Evolutionary conservation across 2,329 filamentous ascomycete species (phyloP).

Genomic region (Didymella arachidicola): DNA sequence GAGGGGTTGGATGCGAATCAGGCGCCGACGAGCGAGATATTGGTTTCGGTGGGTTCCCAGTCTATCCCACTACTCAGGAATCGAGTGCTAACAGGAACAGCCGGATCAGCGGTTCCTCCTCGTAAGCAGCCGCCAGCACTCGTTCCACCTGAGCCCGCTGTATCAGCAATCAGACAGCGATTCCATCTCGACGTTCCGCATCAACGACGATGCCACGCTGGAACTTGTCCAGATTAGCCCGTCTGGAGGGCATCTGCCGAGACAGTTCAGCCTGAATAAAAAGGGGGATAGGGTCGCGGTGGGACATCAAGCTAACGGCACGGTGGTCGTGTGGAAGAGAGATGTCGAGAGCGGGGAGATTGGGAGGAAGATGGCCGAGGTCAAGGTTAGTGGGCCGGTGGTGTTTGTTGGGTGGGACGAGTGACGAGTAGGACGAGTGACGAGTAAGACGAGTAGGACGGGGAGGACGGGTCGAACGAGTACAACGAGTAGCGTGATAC

Average conservation of each 20-base stretch:
- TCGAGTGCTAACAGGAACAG: constrained; percentile 1
- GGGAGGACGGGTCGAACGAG: too few species aligned
- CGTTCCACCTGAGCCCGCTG: constrained; percentile 55
- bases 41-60: constrained; percentile 22
- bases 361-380: constrained; percentile 14
- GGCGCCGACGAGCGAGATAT: constrained; percentile 27
- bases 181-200: constrained; percentile 62
- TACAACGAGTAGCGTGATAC: too few species aligned
- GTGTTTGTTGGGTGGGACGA: constrained; percentile 26
- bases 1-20: constrained; percentile 13
- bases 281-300: constrained; percentile 70
- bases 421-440: constrained; percentile 19
- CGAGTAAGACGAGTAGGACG: too few species aligned
- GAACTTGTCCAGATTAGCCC: constrained; percentile 63
- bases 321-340: constrained; percentile 68
- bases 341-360: constrained; percentile 67
- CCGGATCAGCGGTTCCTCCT: constrained; percentile 65
- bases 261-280: constrained; percentile 71
- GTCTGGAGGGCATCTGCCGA: constrained; percentile 68
- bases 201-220: constrained; percentile 59
- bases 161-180: constrained; percentile 52
- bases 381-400: constrained; percentile 15
- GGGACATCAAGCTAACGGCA: constrained; percentile 67
- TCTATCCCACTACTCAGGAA: too few species aligned
- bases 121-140: constrained; percentile 71